Percentiles rank a stretch among this genome's conserved stretches.
phyloP scores from a whole-genome alignment of 2,329 filamentous ascomycete species.

The Alternaria brassicae region DNA sequence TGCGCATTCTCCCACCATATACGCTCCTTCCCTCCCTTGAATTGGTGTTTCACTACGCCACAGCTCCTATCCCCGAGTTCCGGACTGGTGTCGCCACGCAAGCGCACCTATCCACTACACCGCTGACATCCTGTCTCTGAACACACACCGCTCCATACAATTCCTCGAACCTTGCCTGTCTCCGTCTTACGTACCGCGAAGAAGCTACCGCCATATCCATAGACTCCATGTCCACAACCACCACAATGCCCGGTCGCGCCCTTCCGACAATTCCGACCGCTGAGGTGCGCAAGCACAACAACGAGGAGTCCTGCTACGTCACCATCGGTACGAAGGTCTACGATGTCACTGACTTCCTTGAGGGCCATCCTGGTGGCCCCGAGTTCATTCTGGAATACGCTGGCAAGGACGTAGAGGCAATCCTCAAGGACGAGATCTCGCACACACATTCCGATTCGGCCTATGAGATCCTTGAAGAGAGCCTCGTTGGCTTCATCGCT shows the following conservation, averaged over 20 bases:
- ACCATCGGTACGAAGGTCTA: slow-evolving; percentile 89
- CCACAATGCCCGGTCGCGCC: slow-evolving; percentile 76
- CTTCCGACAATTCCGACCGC: slow-evolving; percentile 82
- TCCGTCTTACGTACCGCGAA: not conserved
- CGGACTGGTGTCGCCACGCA: slow-evolving; percentile 1
- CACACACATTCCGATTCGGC: slow-evolving; percentile 89
- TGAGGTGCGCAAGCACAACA: slow-evolving; percentile 83
- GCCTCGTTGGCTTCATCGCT: slow-evolving; percentile 79
- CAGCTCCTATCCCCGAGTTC: not conserved
- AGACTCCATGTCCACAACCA: slow-evolving; percentile 25
- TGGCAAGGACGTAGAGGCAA: slow-evolving; percentile 82
- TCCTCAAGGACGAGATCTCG: slow-evolving; percentile 82
- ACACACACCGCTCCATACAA: not conserved
- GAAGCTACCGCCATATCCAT: not conserved
- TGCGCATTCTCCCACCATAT: slow-evolving; percentile 15
- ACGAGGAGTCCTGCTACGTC: slow-evolving; percentile 86
- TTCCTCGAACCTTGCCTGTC: not conserved
- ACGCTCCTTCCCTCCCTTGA: slow-evolving; percentile 22
- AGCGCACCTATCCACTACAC: slow-evolving; percentile 4
- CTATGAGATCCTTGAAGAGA: slow-evolving; percentile 94
- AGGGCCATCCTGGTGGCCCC: slow-evolving; percentile 88
- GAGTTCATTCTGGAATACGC: slow-evolving; percentile 89
- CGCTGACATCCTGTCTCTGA: not conserved
- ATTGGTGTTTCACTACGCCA: not conserved
- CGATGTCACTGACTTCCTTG: slow-evolving; percentile 90